Percentiles rank a stretch among this genome's conserved stretches.
phyloP scores from a whole-genome alignment of 73 alveolate genomes.

The Paramecium pentaurelia region DNA sequence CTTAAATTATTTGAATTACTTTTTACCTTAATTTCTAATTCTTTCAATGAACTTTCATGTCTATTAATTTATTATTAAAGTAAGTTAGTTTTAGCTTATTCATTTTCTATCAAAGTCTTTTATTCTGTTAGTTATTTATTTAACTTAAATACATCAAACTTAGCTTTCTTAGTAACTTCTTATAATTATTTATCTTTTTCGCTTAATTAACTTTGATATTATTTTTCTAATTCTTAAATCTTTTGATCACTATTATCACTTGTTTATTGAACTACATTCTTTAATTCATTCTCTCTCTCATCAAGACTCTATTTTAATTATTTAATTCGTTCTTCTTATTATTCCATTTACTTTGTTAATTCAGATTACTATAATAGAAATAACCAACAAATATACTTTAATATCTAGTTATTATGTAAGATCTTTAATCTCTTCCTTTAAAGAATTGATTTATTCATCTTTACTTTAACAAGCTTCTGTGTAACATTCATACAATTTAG shows the following conservation, averaged over 20 bases:
- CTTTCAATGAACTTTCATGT: not conserved
- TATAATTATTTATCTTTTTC: not conserved
- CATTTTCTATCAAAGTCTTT: not conserved
- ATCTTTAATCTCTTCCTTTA: not conserved
- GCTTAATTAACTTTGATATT: not conserved
- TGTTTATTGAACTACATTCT: not conserved
- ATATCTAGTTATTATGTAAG: not conserved
- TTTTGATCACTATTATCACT: not conserved
- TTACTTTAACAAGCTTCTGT: not conserved
- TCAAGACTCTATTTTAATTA: not conserved
- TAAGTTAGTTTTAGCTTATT: not conserved
- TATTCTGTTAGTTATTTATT: not conserved
- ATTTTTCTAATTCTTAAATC: not conserved
- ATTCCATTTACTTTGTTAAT: not conserved
- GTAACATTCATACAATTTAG: not conserved
- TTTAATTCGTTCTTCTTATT: not conserved
- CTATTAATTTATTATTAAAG: not conserved
- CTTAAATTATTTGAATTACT: not conserved
- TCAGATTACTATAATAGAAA: not conserved
- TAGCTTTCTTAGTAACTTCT: not conserved
- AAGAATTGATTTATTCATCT: not conserved
- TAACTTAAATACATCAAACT: not conserved
- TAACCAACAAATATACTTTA: not conserved
- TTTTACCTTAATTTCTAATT: not conserved
- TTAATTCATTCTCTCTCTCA: not conserved